phyloP scores from a whole-genome alignment of 2,329 filamentous ascomycete genomes.

The Venturia effusa region DNA sequence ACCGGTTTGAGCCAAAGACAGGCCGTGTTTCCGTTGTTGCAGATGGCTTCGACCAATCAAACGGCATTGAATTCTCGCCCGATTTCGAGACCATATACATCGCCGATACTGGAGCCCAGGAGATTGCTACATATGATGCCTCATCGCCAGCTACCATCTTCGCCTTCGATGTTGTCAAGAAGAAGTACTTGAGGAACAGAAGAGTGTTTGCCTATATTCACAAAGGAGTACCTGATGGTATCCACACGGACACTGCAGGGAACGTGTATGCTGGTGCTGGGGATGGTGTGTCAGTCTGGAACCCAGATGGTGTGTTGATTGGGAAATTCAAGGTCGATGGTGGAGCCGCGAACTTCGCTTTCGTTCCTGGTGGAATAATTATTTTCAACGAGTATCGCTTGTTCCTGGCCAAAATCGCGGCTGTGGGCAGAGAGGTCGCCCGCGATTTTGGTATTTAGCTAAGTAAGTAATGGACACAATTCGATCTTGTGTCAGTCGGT shows the following conservation, averaged over 20 bases:
- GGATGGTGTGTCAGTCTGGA: constrained; percentile 46
- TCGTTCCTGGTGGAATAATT: constrained; percentile 23
- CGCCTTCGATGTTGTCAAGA: constrained; percentile 29
- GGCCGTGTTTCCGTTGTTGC: constrained; percentile 45
- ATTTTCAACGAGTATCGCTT: constrained; percentile 26
- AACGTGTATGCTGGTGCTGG: constrained; percentile 47
- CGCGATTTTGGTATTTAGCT: constrained; percentile 21
- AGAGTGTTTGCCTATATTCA: constrained; percentile 46
- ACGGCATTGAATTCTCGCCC: constrained; percentile 48
- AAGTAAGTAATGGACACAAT: background rate
- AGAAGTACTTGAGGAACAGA: constrained; percentile 24
- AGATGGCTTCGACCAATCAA: constrained; percentile 45
- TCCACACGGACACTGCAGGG: constrained; percentile 41
- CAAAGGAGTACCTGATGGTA: constrained; percentile 47
- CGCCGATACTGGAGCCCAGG: constrained; percentile 43
- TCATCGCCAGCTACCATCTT: constrained; percentile 33
- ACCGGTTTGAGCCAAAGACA: constrained; percentile 41
- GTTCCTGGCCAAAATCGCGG: constrained; percentile 25
- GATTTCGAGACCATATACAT: constrained; percentile 43
- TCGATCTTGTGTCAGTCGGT: background rate
- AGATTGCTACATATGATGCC: constrained; percentile 20
- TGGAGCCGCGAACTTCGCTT: constrained; percentile 25
- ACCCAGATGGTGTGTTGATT: constrained; percentile 37
- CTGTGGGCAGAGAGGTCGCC: constrained; percentile 24
- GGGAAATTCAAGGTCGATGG: constrained; percentile 46